Base-by-base conservation (phyloP, 2,329 filamentous ascomycete genomes). In the Emydomyces testavorans region DNA sequence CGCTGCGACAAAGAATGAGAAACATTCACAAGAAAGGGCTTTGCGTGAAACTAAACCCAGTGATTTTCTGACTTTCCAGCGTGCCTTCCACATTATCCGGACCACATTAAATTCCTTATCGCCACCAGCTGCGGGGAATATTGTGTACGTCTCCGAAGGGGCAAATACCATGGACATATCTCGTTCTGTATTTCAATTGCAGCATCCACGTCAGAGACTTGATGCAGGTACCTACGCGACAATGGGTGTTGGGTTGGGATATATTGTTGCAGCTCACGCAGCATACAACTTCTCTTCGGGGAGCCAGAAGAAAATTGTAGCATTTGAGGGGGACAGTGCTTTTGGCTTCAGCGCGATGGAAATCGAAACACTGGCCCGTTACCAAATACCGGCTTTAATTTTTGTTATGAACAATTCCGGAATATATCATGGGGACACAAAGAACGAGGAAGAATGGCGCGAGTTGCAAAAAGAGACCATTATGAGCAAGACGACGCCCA, bases 81-180 rank as follows among this genome's bases (percentile, higher is more conserved):
- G 68, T 41, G 70, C 70, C 2, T 78, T 76, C 57, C 65, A 72
- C 40, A 61, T 75, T 40, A 75, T 79, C 55, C 76, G 72, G 52
- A 57, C 62, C 2, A 68, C 67, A 2, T 61, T 79, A 6, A 67
- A 76, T 53, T 56, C 53, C 3, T 56, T 73, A 24, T 73, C 66
- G 0, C 70, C 65, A 10, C 66, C 66, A 1, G 63, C 66, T 34
- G 59, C 71, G 10, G 73, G 70, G 18, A 61, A 66, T 36, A 67
- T 77, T 20, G 71, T 78, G 18, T 78, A 78, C 52, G 64, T 78
- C 29, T 75, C 73, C 1, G 75, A 79, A 61, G 75, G 76, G 5
- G 74, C 76, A 6, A 78, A 78, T 55, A 77, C 75, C 5, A 79
- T 78, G 76, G 76, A 79, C 53, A 77, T 78, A 46, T 76, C 73